Evolutionary conservation across 2,329 filamentous ascomycete genomes (phyloP).

Genomic region (Colletotrichum scovillei): DNA sequence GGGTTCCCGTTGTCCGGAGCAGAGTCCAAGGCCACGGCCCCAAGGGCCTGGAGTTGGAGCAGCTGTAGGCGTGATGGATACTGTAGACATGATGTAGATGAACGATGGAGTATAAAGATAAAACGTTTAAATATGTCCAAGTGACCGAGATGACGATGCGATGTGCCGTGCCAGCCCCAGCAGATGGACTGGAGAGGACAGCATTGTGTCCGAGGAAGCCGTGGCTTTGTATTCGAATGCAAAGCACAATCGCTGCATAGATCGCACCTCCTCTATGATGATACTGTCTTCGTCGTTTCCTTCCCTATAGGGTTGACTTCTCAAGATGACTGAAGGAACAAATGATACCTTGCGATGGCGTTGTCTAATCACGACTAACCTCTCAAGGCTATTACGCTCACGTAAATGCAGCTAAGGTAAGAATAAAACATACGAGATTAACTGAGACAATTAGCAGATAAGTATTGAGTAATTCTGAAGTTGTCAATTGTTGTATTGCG

Average conservation of each 20-base stretch:
- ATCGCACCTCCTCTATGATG: rapidly evolving
- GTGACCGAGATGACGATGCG: neutral
- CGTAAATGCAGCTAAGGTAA: too few species aligned
- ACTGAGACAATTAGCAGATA: neutral
- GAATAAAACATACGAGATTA: neutral
- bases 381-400: neutral
- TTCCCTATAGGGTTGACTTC: too few species aligned
- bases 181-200: neutral
- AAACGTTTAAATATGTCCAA: neutral
- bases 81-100: neutral
- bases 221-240: neutral
- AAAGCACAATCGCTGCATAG: rapidly evolving
- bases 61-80: neutral
- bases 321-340: too few species aligned
- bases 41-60: neutral
- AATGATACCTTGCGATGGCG: too few species aligned
- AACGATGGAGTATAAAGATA: neutral
- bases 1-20: neutral
- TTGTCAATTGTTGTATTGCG: neutral
- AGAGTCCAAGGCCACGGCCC: neutral
- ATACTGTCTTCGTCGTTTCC: neutral
- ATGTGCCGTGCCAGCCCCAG: neutral
- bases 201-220: neutral
- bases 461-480: neutral
- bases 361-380: neutral